Percentiles rank a stretch among this genome's conserved stretches.
Evolutionary conservation across 192 early-diverging fungal species (phyloP).

Genomic region (Coemansia sp.): DNA sequence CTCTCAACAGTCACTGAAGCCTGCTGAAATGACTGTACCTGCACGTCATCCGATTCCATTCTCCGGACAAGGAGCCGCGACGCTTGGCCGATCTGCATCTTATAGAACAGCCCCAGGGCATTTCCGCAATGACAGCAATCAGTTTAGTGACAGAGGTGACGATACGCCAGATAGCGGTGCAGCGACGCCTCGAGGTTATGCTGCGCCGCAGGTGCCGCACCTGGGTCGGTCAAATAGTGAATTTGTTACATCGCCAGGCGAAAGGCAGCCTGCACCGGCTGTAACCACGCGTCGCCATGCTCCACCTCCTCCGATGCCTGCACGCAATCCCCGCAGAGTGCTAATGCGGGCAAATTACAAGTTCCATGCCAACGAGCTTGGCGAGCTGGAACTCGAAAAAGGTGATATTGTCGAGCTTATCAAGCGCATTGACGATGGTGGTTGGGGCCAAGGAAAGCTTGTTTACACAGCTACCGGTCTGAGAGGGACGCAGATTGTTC

Average conservation of each 20-base stretch:
- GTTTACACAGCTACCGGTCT: constrained; percentile 49
- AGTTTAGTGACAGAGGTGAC: constrained; percentile 34
- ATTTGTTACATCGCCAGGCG: constrained; percentile 22
- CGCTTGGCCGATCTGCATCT: constrained; percentile 34
- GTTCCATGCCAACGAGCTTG: constrained; percentile 76
- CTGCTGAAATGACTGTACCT: constrained; percentile 13
- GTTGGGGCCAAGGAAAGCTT: constrained; percentile 92
- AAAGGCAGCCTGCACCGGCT: constrained; percentile 25
- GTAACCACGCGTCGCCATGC: constrained; percentile 55
- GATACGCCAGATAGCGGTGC: constrained; percentile 17
- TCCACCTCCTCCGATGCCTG: constrained; percentile 49
- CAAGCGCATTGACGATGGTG: constrained; percentile 85
- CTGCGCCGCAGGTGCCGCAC: constrained; percentile 23
- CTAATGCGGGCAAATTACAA: constrained; percentile 66
- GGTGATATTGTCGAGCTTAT: constrained; percentile 87
- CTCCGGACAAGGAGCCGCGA: constrained; percentile 10
- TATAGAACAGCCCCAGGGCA: constrained; percentile 19
- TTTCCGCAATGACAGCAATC: constrained; percentile 29
- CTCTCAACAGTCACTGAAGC: constrained; percentile 28
- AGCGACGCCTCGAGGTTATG: not conserved
- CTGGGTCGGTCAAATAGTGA: constrained; percentile 50
- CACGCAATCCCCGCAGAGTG: constrained; percentile 30
- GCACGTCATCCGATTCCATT: constrained; percentile 36
- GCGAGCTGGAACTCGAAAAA: constrained; percentile 77
- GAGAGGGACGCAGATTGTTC: constrained; percentile 30